Evolutionary conservation across 805 yeast species (phyloP), one percentile per base, ranked within the genome.

Genomic region (Lipomyces anomalus): DNA sequence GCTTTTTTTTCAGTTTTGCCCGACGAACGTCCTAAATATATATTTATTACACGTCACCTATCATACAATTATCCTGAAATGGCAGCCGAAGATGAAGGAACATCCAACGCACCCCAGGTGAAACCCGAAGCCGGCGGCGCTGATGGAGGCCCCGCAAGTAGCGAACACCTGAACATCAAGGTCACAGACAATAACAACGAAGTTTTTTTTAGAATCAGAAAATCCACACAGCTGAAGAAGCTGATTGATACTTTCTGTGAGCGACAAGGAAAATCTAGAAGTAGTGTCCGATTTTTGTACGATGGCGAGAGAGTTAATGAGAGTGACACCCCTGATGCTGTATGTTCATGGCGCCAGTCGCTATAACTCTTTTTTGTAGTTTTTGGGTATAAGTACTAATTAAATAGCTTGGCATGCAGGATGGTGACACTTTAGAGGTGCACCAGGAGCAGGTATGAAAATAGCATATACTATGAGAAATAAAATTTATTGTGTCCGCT

Each of bases 241-340:
- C 79, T 92, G 60, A 90, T 92, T 88, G 97, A 90, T 61, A 95
- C 97, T 9, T 92, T 90, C 66, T 94, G 97, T 66, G 89, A 89
- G 70, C 84, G 98, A 73, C 95, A 90, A 63, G 97, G 97, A 36
- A 90, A 90, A 66, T 79, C 83, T 54, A 69, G 83, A 62, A 79
- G 76, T 57, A 78, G 90, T 42, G 71, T 92, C 64, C 79, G 97
- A 66, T 92, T 92, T 66, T 72, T 92, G 61, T 82, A 82, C 63
- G 99, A 92, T 56, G 99, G 99, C 53, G 84, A 87, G 57, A 80
- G 97, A 62, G 80, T 92, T 49, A 74, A 76, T 53, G 84, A 89
- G 6, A 89, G 83, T 48, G 87, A 85, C 59, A 92, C 98, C 3
- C 97, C 99, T 4, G 95, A 84, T 34, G 85, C 80, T 53, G 67